Conservation (phyloP, 164 flowering plant species). For the Paratinospora sagittata region DNA sequence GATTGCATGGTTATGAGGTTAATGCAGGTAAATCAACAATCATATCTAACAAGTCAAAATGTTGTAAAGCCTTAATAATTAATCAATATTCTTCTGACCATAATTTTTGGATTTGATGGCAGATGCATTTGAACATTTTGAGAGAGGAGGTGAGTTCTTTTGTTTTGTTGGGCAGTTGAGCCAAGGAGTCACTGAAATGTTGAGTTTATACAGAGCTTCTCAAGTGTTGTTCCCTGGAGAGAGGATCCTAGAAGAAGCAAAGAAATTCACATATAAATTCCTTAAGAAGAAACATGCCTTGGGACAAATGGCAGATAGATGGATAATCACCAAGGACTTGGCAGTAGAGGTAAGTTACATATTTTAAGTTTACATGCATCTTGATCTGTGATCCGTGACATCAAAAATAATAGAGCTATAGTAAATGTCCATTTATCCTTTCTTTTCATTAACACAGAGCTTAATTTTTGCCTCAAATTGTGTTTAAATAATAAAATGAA, state of each 20-base stretch:
- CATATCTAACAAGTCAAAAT: neutral
- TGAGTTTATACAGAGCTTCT: constrained; percentile 68
- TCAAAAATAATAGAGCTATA: neutral
- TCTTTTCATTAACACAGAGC: neutral
- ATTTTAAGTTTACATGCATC: neutral
- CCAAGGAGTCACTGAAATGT: constrained; percentile 80
- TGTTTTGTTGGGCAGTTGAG: constrained; percentile 75
- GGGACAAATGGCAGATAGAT: constrained; percentile 64
- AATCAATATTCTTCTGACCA: neutral
- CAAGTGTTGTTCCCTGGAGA: constrained; percentile 70
- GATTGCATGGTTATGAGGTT: constrained; percentile 71
- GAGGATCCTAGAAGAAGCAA: constrained; percentile 58
- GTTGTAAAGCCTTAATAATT: neutral
- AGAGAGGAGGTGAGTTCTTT: constrained; percentile 65
- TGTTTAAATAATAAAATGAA: neutral
- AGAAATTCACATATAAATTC: constrained; percentile 42
- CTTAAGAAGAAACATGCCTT: constrained; percentile 51
- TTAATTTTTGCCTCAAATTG: constrained; percentile 2
- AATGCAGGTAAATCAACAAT: constrained; percentile 46
- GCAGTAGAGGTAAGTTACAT: constrained; percentile 68
- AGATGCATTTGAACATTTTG: constrained; percentile 68
- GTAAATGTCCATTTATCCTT: neutral
- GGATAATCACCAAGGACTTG: constrained; percentile 82
- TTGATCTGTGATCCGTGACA: too few relatives aligned
- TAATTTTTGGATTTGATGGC: neutral